Evolutionary conservation across 345 rosid genomes (phyloP).

Genomic region (Diplotaxis tenuifolia): DNA sequence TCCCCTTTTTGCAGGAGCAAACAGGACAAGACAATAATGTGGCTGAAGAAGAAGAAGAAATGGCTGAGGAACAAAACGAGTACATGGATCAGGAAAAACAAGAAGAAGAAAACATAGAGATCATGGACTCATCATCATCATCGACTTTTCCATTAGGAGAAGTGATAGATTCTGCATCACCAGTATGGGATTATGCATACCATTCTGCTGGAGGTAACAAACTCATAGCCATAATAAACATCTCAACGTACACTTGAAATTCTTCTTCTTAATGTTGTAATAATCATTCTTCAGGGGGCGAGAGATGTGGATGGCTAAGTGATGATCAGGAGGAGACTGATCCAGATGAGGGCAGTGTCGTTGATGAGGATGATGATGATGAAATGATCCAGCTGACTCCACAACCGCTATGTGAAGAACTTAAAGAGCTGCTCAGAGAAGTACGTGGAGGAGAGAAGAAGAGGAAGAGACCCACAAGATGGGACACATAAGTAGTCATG

Average conservation of each 20-base stretch:
- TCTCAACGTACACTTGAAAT: constrained; percentile 2
- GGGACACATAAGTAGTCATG: not conserved
- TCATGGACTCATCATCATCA: constrained; percentile 15
- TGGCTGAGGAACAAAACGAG: not conserved
- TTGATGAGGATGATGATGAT: constrained; percentile 4
- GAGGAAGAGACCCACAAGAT: constrained; percentile 13
- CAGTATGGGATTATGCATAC: constrained; percentile 14
- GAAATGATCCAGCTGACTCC: constrained; percentile 42
- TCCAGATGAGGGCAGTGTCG: constrained; percentile 27
- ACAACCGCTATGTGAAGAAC: constrained; percentile 38
- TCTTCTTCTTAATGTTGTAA: not conserved
- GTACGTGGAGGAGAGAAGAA: not conserved
- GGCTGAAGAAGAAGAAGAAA: not conserved
- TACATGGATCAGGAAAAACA: not conserved
- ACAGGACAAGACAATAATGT: not conserved
- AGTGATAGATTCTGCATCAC: not conserved
- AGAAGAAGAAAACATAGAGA: constrained; percentile 9
- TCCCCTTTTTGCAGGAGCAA: not conserved
- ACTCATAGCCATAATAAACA: constrained; percentile 14
- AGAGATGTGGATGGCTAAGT: constrained; percentile 26
- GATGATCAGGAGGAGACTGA: constrained; percentile 5
- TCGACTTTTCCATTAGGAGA: not conserved
- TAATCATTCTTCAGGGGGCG: not conserved
- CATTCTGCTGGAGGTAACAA: constrained; percentile 1
- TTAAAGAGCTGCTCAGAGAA: constrained; percentile 20